Conservation (phyloP, 345 rosid species). For the Euphorbia lathyris region DNA sequence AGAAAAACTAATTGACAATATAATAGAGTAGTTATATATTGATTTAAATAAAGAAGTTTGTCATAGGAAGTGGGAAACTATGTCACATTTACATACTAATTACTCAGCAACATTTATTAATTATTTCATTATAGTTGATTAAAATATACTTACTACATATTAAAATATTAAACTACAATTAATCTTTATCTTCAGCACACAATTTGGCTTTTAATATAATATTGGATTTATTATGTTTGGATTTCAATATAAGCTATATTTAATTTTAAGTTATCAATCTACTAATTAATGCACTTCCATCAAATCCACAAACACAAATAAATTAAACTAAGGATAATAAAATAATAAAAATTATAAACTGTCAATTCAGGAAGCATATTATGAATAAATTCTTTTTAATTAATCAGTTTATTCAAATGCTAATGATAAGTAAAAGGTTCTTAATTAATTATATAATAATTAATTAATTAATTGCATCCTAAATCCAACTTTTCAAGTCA, state of each 20-base stretch:
- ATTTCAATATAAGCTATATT: too few relatives aligned
- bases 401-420: not conserved
- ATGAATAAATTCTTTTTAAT: not conserved
- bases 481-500: not conserved
- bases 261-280: not conserved
- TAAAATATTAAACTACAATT: too few relatives aligned
- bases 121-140: too few relatives aligned
- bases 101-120: not conserved
- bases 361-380: not conserved
- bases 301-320: not conserved
- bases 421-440: not conserved
- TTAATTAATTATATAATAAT: not conserved
- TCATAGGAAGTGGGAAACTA: too few relatives aligned
- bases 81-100: too few relatives aligned
- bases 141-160: too few relatives aligned
- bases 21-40: too few relatives aligned
- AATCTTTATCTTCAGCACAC: too few relatives aligned
- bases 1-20: too few relatives aligned
- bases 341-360: not conserved
- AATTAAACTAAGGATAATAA: not conserved
- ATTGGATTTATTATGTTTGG: too few relatives aligned
- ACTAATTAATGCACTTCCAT: not conserved
- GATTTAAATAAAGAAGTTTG: too few relatives aligned
- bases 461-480: not conserved
- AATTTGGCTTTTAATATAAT: too few relatives aligned